phyloP scores from a whole-genome alignment of 768 basidiomycete species.

The Phanerochaete carnosa region DNA sequence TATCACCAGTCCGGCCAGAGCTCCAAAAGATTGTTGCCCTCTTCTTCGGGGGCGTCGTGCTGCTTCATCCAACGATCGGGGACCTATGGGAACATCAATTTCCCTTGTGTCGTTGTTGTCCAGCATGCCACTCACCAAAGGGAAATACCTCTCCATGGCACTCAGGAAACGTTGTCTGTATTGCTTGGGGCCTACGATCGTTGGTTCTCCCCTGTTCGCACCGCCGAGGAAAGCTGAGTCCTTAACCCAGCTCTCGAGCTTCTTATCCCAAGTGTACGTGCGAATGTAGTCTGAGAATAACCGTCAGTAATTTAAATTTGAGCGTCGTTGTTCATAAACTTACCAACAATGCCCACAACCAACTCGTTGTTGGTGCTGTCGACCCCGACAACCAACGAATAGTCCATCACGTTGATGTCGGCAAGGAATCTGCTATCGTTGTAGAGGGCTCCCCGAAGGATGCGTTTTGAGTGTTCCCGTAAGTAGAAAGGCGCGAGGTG shows the following conservation, averaged over 20 bases:
- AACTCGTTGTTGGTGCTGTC: slow-evolving; percentile 85
- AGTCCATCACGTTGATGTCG: slow-evolving; percentile 96
- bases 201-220: slow-evolving; percentile 83
- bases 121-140: slow-evolving; percentile 49
- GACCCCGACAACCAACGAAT: slow-evolving; percentile 94
- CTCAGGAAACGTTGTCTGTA: slow-evolving; percentile 85
- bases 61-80: slow-evolving; percentile 93
- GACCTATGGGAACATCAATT: slow-evolving; percentile 42
- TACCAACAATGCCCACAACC: slow-evolving; percentile 96
- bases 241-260: slow-evolving; percentile 97
- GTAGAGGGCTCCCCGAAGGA: slow-evolving; percentile 83
- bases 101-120: neutral
- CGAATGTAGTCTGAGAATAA: slow-evolving; percentile 81
- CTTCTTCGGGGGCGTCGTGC: slow-evolving; percentile 74
- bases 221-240: slow-evolving; percentile 89
- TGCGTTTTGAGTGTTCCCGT: slow-evolving; percentile 94
- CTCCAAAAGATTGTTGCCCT: slow-evolving; percentile 39
- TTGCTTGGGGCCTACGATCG: slow-evolving; percentile 94
- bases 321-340: slow-evolving; percentile 31
- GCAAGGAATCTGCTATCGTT: slow-evolving; percentile 96
- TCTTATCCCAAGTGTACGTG: slow-evolving; percentile 98
- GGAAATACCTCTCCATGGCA: slow-evolving; percentile 90
- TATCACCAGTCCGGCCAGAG: slow-evolving; percentile 39
- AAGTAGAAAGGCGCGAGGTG: slow-evolving; percentile 89
- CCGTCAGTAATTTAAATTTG: neutral